A percentile compares a stretch with the other conserved stretches of the same genome.
Conservation (phyloP, 2,329 filamentous ascomycete genomes). For the Pestalotiopsis sp. region DNA sequence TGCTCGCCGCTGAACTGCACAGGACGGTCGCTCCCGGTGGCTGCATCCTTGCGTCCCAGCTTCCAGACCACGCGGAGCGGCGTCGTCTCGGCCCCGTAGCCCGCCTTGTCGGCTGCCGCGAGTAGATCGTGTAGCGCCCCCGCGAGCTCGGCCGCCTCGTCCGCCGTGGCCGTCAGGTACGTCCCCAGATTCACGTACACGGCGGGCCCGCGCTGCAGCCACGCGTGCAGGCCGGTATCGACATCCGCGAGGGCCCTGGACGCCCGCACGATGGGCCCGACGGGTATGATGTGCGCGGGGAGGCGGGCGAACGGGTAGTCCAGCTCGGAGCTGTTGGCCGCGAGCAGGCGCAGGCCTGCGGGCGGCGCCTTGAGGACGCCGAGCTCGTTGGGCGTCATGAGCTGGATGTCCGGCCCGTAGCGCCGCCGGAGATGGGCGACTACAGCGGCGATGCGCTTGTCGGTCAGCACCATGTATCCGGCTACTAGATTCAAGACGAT, state of each 20-base stretch:
- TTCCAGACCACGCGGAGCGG: conserved; percentile 42
- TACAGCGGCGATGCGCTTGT: neutral
- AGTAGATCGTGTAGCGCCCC: conserved; percentile 35
- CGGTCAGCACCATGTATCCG: neutral
- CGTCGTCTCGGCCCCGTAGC: conserved; percentile 28
- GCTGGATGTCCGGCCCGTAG: neutral
- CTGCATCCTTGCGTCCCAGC: conserved; percentile 19
- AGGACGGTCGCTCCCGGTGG: conserved; percentile 13
- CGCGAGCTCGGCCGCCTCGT: conserved; percentile 38
- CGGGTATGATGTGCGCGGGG: conserved; percentile 17
- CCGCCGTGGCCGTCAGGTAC: conserved; percentile 31
- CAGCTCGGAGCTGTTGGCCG: conserved; percentile 19
- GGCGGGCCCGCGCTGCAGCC: conserved; percentile 20
- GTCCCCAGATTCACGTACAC: conserved; percentile 32
- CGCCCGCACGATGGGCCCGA: conserved; percentile 45
- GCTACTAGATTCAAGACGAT: conserved; percentile 29
- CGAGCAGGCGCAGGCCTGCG: conserved; percentile 17
- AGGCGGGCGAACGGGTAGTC: conserved; percentile 20
- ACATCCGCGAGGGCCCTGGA: conserved; percentile 36
- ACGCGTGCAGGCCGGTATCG: conserved; percentile 33
- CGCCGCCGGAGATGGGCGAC: neutral
- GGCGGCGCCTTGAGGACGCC: conserved; percentile 15
- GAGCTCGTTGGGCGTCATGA: conserved; percentile 16
- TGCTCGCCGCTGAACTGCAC: conserved; percentile 3
- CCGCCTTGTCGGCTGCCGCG: conserved; percentile 23